Base-by-base conservation (phyloP, 2,329 filamentous ascomycete genomes). In the Cryphonectria radicalis region DNA sequence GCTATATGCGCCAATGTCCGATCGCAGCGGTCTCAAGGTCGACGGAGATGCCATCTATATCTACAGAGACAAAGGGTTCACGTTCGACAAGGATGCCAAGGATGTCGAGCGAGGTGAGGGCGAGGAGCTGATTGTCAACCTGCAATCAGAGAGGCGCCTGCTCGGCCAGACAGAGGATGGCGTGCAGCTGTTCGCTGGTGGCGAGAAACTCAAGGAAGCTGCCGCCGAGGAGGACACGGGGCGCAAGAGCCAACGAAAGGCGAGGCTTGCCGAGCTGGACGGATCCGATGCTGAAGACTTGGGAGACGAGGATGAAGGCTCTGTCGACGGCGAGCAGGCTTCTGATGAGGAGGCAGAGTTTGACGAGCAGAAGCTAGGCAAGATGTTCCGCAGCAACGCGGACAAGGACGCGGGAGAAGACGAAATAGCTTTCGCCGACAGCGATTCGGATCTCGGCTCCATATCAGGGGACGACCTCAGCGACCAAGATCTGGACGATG, bases 41-140 rank as follows among this genome's bases (percentile, higher is more conserved):
- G 96, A 99, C 76, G 97, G 97, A 73, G 96, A 99, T 81, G 95
- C 95, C 10, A 95, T 99, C 53, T 99, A 97, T 84, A 98, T 91
- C 72, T 91, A 89, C 13, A 84, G 88, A 70, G 89, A 91, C 67
- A 91, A 90, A 76, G 90, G 89, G 0, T 92, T 92, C 76, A 97
- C 89, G 4, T 98, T 99, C 75, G 86, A 91, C 79, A 87, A 86
- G 74, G 88, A 89, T 42, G 86, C 81, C 2, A 90, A 93, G 14
- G 87, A 89, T 14, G 87, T 87, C 42, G 93, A 97, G 76, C 90
- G 93, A 63, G 96, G 96, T n/a, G 87, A 98, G 68, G 96, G 96
- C 57, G 96, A 99, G 80, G 94, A 98, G 81, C 89, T 99, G 81
- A 96, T 99, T 74, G 91, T 99, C 57, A 92, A 91, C 35, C 85